Base-by-base conservation (phyloP, 1,284 basidiomycete species). In the Tetrapyrgos nigripes region DNA sequence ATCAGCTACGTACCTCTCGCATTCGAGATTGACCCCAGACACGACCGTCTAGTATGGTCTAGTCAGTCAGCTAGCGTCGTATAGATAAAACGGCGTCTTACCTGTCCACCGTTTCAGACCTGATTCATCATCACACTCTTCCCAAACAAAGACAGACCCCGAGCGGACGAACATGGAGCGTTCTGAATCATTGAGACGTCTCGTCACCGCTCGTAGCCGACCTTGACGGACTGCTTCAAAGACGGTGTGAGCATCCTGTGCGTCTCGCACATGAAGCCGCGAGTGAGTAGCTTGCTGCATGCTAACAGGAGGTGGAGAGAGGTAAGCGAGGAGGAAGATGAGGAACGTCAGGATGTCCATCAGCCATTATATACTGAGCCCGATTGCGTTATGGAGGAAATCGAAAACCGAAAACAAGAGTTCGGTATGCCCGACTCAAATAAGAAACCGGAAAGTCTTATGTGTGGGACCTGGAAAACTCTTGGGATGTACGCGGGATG, bases 11-110 rank as follows among this genome's bases (percentile, higher is more conserved):
- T 62, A 83, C 83, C 78, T 86, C 84, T 64, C 85, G 76, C 83
- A 86, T 86, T 49, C 85, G 79, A 56, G 83, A 85, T 69, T 86
- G 85, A 54, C 85, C 85, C 85, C 85, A 87, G 52, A 87, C 78
- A 31, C 85, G 79, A 24, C 86, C 86, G 73, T 88, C 87, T 72
- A 60, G 14, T 45, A 49, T 43, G 47, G 47, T 40, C 28, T 46
- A 26, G 31, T 45, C 27, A 31, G 33, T 28, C 31, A 26, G 31
- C 27, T n/a, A 37, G 13, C 10, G 19, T 19, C n/a, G 51, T 24
- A 47, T 19, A 49, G 45, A 40, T 24, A 31, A 13, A 2, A 19
- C 19, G 27, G 26, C 28, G 56, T 62, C 57, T 19, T 54, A 73
- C 72, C 73, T 53, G 85, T 86, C 84, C 83, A 85, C 61, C 83